Evolutionary conservation across 805 yeast genomes (phyloP).

Genomic region (Wickerhamomyces strasburgensis): DNA sequence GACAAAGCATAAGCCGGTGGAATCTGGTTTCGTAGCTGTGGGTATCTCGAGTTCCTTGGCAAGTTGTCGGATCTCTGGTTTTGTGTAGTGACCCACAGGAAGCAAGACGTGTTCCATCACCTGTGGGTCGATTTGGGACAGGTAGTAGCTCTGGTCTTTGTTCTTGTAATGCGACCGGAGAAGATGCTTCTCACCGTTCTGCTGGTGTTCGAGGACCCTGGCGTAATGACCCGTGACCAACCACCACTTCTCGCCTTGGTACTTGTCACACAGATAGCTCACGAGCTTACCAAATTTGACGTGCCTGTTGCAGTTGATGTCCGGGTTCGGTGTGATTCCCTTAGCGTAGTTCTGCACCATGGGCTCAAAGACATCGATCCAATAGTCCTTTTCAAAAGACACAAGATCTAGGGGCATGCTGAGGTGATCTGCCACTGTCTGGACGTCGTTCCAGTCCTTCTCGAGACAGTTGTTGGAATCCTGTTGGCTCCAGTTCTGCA

Average conservation of each 20-base stretch:
- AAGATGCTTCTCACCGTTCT: constrained; percentile 37
- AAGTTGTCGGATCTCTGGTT: constrained; percentile 66
- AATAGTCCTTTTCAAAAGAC: constrained; percentile 85
- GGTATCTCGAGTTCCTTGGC: constrained; percentile 53
- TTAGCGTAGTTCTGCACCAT: constrained; percentile 68
- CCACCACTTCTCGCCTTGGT: constrained; percentile 56
- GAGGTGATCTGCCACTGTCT: constrained; percentile 52
- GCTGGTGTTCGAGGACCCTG: constrained; percentile 37
- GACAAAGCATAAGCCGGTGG: constrained; percentile 94
- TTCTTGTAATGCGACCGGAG: constrained; percentile 50
- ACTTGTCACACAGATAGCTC: constrained; percentile 42
- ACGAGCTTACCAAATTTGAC: constrained; percentile 83
- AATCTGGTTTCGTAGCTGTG: constrained; percentile 80
- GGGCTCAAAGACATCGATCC: constrained; percentile 90
- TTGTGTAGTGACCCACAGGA: constrained; percentile 77
- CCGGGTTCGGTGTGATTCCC: constrained; percentile 94
- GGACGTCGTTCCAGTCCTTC: constrained; percentile 83
- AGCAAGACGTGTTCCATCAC: constrained; percentile 50
- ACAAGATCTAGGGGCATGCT: constrained; percentile 69
- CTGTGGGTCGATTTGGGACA: constrained; percentile 56
- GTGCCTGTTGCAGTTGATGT: constrained; percentile 76
- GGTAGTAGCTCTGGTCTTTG: constrained; percentile 90
- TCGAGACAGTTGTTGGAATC: constrained; percentile 66
- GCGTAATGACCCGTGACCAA: constrained; percentile 87
- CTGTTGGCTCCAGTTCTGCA: constrained; percentile 65